Evolutionary conservation across 1,284 basidiomycete species (phyloP), one percentile per base, ranked within the genome.

Genomic region (Malassezia slooffiae): DNA sequence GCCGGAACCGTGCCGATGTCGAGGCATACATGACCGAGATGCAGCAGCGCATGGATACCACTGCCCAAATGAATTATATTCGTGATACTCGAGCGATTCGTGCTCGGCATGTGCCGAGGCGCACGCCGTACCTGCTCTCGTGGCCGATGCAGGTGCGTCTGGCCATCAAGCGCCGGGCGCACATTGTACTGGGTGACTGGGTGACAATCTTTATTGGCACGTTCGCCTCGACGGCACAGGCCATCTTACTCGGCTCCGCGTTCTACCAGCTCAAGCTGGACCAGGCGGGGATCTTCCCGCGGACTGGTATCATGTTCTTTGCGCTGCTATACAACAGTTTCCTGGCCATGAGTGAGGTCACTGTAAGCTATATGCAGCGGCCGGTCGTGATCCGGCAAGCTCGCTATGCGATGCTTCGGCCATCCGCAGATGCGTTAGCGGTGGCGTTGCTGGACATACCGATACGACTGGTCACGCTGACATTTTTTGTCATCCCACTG

Each of bases 211-310:
- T 60, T 19, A 60, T 70, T 31, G 58, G 62, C 26, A 58, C 59
- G 11, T 50, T 72, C 24, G 60, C 55, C 41, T 58, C 41, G 17
- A 40, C 53, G 17, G 65, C 56, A 52, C 80, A 83, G 68, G 81
- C 75, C 8, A 62, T 85, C 43, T 82, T 86, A 54, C 75, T 82
- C 45, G 85, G 86, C 10, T 83, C 81, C 0, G 76, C 82, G 26
- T 91, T 85, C 73, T 74, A 81, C 51, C 73, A 77, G 4, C 71
- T 81, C 37, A 73, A 79, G 0, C 72, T 79, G 13, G 69, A 73
- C 5, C 85, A 86, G 0, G 67, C 72, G 1, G 80, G 79, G 11
- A 83, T 79, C 67, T 90, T 82, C 74, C 80, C 81, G 12, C 78
- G 85, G 16, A 44, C 40, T 19, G 52, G 52, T 41, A 42, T 52